A percentile compares a stretch with the other conserved stretches of the same genome.
Evolutionary conservation across 2,329 filamentous ascomycete genomes (phyloP).

Genomic region (Ophiostoma quercus): DNA sequence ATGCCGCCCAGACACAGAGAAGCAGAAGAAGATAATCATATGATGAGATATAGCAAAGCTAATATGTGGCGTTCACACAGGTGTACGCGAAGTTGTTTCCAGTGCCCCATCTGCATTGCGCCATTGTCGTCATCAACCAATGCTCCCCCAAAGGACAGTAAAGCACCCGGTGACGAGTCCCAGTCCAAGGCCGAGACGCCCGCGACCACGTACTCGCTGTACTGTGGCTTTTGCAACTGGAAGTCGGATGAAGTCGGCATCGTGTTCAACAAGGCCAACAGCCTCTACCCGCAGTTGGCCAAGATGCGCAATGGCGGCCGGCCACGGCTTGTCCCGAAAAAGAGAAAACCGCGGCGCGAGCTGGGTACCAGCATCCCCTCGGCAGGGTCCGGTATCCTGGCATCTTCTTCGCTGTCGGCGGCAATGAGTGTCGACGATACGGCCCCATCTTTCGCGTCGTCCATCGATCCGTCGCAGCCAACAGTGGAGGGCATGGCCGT

Average conservation of each 20-base stretch:
- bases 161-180: slow-evolving; percentile 47
- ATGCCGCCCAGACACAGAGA: background rate
- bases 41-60: background rate
- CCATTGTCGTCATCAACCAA: slow-evolving; percentile 66
- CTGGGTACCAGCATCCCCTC: slow-evolving; percentile 33
- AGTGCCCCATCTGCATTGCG: slow-evolving; percentile 83
- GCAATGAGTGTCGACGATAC: background rate
- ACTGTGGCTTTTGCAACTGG: slow-evolving; percentile 92
- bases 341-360: slow-evolving; percentile 49
- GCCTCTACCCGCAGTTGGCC: slow-evolving; percentile 74
- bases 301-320: slow-evolving; percentile 61
- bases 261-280: slow-evolving; percentile 81
- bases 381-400: slow-evolving; percentile 2
- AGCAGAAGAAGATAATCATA: no score
- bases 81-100: slow-evolving; percentile 91
- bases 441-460: background rate
- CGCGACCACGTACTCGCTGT: slow-evolving; percentile 57
- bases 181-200: slow-evolving; percentile 31
- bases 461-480: slow-evolving; percentile 7
- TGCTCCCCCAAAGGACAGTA: background rate
- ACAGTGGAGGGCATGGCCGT: slow-evolving; percentile 48
- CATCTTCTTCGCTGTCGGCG: background rate
- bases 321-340: slow-evolving; percentile 46
- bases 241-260: slow-evolving; percentile 83
- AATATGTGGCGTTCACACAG: slow-evolving; percentile 41